Percentiles rank a stretch among this genome's conserved stretches.
These are phyloP conservation scores for Blastocrithidia nonstop DNA, from an alignment of 208 protist genomes.

Conservation along the genomic window DNA sequence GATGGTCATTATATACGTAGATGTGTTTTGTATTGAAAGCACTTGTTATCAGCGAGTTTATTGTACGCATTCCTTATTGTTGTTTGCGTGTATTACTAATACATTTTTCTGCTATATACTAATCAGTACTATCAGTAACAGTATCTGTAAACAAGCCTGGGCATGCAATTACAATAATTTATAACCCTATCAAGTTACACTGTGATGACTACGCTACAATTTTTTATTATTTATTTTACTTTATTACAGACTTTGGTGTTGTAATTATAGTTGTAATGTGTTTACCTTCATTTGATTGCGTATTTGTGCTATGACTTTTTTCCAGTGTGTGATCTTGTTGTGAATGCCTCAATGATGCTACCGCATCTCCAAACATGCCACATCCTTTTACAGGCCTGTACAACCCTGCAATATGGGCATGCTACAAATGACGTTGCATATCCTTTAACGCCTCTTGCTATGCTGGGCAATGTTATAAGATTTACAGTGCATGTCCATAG, in stretches of 20 bases:
- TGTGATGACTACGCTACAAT: too few relatives aligned
- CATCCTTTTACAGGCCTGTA: slow-evolving; percentile 35
- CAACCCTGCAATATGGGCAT: slow-evolving; percentile 31
- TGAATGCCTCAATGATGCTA: too few relatives aligned
- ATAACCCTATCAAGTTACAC: too few relatives aligned
- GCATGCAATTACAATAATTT: too few relatives aligned
- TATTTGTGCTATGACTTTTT: not conserved
- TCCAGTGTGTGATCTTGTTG: too few relatives aligned
- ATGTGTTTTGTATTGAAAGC: not conserved
- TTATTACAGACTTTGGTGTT: not conserved
- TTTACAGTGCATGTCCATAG: slow-evolving; percentile 17
- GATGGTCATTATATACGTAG: too few relatives aligned
- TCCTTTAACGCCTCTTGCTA: slow-evolving; percentile 36
- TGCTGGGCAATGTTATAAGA: slow-evolving; percentile 16
- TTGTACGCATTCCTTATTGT: not conserved
- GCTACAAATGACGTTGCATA: slow-evolving; percentile 13
- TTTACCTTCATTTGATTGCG: slow-evolving; percentile 1
- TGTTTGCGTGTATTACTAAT: not conserved
- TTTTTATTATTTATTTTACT: not conserved
- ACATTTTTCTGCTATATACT: too few relatives aligned
- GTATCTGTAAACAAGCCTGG: too few relatives aligned
- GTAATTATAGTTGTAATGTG: not conserved
- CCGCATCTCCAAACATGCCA: slow-evolving; percentile 50
- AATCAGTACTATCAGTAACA: too few relatives aligned
- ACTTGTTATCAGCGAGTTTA: not conserved